Conservation (phyloP, 2,329 filamentous ascomycete species). For the Xylariaceae sp. region DNA sequence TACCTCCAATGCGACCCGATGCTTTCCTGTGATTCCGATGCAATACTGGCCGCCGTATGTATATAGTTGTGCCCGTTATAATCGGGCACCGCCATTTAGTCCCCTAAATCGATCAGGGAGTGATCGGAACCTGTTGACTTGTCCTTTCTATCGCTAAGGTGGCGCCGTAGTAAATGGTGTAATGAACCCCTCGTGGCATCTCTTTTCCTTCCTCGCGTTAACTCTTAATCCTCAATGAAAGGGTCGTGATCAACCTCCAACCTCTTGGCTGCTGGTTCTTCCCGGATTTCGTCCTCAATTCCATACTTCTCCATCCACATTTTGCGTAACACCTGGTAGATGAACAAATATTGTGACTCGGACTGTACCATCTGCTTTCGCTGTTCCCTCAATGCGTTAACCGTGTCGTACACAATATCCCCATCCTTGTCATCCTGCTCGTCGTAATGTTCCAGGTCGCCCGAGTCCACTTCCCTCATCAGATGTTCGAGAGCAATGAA, state of each 20-base stretch:
- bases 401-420: constrained; percentile 77
- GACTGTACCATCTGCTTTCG: constrained; percentile 95
- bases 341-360: constrained; percentile 79
- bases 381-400: constrained; percentile 82
- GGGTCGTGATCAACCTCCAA: constrained; percentile 52
- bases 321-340: constrained; percentile 84
- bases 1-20: constrained; percentile 18
- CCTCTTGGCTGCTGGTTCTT: constrained; percentile 54
- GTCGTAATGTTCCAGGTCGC: constrained; percentile 60
- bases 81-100: background rate
- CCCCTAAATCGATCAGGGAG: background rate
- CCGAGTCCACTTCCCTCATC: constrained; percentile 76
- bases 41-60: background rate
- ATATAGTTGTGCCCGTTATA: background rate
- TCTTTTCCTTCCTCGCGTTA: constrained; percentile 22
- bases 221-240: constrained; percentile 39
- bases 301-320: constrained; percentile 70
- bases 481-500: constrained; percentile 97
- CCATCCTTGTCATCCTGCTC: constrained; percentile 29
- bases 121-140: background rate
- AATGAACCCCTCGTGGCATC: background rate
- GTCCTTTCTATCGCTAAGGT: constrained; percentile 11
- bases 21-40: constrained; percentile 12
- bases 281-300: constrained; percentile 36
- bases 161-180: constrained; percentile 16